A percentile compares a stretch with the other conserved stretches of the same genome.
phyloP scores from a whole-genome alignment of 2,329 filamentous ascomycete species.

The Davidsoniella virescens region DNA sequence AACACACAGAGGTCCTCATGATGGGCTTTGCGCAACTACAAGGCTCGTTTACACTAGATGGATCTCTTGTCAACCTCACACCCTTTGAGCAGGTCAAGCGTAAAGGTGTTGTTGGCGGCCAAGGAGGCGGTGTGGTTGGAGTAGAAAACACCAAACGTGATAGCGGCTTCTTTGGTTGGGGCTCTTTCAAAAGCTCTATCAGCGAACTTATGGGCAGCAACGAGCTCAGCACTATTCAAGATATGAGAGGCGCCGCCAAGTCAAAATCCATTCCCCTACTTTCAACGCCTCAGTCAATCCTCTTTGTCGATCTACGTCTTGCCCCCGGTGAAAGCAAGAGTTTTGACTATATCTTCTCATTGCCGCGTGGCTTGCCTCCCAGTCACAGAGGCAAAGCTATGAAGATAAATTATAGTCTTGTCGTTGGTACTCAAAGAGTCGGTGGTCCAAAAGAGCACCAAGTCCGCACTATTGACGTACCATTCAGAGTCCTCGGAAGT shows the following conservation, averaged over 20 bases:
- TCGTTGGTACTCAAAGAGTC: slow-evolving; percentile 79
- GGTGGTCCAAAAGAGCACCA: slow-evolving; percentile 65
- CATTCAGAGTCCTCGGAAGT: slow-evolving; percentile 83
- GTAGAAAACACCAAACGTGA: slow-evolving; percentile 58
- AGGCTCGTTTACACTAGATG: slow-evolving; percentile 82
- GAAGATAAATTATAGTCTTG: slow-evolving; percentile 80
- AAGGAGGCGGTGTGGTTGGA: slow-evolving; percentile 74
- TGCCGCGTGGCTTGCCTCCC: slow-evolving; percentile 81
- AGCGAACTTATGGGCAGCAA: slow-evolving; percentile 73
- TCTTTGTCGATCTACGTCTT: slow-evolving; percentile 85
- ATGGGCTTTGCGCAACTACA: slow-evolving; percentile 96
- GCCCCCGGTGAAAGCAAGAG: slow-evolving; percentile 75
- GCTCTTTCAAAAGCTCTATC: slow-evolving; percentile 71
- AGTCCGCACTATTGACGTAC: slow-evolving; percentile 78
- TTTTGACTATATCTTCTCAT: slow-evolving; percentile 71
- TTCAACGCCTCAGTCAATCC: slow-evolving; percentile 86
- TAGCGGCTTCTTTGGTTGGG: slow-evolving; percentile 73
- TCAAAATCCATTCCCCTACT: slow-evolving; percentile 77
- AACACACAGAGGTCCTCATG: slow-evolving; percentile 65
- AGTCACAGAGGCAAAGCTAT: slow-evolving; percentile 83
- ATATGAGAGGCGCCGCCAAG: slow-evolving; percentile 79
- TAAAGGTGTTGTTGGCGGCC: slow-evolving; percentile 76
- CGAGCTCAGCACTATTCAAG: slow-evolving; percentile 83
- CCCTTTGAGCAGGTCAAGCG: slow-evolving; percentile 93
- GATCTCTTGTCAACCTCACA: slow-evolving; percentile 72